A percentile compares a stretch with the other conserved stretches of the same genome.
Evolutionary conservation across 768 basidiomycete genomes (phyloP).

Genomic region (Tulasnella sp.): DNA sequence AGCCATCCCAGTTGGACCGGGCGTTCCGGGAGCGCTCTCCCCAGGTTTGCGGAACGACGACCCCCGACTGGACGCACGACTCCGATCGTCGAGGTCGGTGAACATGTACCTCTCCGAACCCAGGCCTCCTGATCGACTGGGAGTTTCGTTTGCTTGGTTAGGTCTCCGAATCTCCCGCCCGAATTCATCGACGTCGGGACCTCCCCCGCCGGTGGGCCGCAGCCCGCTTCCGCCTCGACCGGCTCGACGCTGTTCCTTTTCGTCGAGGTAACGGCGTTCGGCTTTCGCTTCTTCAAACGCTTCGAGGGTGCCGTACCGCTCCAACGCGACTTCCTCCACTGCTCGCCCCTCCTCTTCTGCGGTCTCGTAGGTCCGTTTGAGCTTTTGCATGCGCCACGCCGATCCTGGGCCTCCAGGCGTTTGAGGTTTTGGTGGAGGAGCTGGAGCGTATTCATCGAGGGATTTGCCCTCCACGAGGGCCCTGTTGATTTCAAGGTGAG

Average conservation of each 20-base stretch:
- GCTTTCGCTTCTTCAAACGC: slow-evolving; percentile 87
- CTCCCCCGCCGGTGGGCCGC: slow-evolving; percentile 36
- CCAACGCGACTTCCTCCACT: slow-evolving; percentile 75
- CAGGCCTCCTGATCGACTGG: slow-evolving; percentile 35
- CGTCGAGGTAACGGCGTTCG: slow-evolving; percentile 80
- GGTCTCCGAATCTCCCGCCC: slow-evolving; percentile 39
- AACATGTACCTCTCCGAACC: slow-evolving; percentile 53
- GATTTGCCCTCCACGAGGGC: slow-evolving; percentile 48
- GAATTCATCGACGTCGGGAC: slow-evolving; percentile 38
- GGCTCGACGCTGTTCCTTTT: slow-evolving; percentile 58
- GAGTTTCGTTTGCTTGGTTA: slow-evolving; percentile 37
- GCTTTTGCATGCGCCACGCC: slow-evolving; percentile 97
- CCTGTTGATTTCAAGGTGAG: slow-evolving; percentile 56
- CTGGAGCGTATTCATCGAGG: slow-evolving; percentile 40
- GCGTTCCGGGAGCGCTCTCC: slow-evolving; percentile 55
- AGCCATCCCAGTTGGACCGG: slow-evolving; percentile 34
- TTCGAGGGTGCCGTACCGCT: slow-evolving; percentile 79
- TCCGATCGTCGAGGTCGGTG: slow-evolving; percentile 49
- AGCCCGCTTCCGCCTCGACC: slow-evolving; percentile 35
- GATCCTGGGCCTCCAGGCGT: slow-evolving; percentile 87
- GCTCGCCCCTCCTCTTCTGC: slow-evolving; percentile 76
- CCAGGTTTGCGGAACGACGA: slow-evolving; percentile 82
- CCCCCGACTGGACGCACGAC: slow-evolving; percentile 71
- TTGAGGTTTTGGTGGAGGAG: slow-evolving; percentile 45
- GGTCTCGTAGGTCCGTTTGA: slow-evolving; percentile 82